Conservation (phyloP, 2,329 filamentous ascomycete species). For the Bertia moriformis region DNA sequence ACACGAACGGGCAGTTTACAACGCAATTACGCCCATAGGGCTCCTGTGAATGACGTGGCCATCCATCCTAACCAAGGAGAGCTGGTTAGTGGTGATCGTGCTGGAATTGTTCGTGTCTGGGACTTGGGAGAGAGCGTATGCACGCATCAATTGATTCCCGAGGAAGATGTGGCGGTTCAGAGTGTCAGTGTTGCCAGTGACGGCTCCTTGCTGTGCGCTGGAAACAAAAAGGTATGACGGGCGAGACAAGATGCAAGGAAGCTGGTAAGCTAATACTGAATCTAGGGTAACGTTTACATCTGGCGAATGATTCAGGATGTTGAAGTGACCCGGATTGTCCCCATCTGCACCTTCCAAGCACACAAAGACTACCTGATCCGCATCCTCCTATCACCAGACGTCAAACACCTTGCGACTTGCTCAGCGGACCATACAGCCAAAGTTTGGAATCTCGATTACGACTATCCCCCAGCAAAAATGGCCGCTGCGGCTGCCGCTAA, state of each 20-base stretch:
- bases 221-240: conserved; percentile 64
- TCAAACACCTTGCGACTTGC: conserved; percentile 86
- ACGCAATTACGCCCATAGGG: conserved; percentile 80
- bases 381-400: conserved; percentile 79
- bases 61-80: conserved; percentile 98
- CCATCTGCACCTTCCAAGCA: conserved; percentile 76
- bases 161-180: conserved; percentile 84
- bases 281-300: conserved; percentile 85
- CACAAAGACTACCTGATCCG: conserved; percentile 89
- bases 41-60: conserved; percentile 91
- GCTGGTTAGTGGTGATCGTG: conserved; percentile 87
- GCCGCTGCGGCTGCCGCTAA: neutral
- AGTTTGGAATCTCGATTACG: conserved; percentile 72
- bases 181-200: conserved; percentile 94
- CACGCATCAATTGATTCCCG: conserved; percentile 87
- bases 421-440: conserved; percentile 86
- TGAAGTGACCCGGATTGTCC: conserved; percentile 71
- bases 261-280: conserved; percentile 5
- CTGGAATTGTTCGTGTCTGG: conserved; percentile 88
- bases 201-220: conserved; percentile 80
- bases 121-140: conserved; percentile 94
- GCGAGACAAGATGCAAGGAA: no score
- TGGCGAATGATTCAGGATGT: conserved; percentile 81
- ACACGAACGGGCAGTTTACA: conserved; percentile 75
- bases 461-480: conserved; percentile 3